Evolutionary conservation across 148 eudicot species (phyloP), one percentile per base, ranked within the genome.

Genomic region (Amaranthus cruentus): DNA sequence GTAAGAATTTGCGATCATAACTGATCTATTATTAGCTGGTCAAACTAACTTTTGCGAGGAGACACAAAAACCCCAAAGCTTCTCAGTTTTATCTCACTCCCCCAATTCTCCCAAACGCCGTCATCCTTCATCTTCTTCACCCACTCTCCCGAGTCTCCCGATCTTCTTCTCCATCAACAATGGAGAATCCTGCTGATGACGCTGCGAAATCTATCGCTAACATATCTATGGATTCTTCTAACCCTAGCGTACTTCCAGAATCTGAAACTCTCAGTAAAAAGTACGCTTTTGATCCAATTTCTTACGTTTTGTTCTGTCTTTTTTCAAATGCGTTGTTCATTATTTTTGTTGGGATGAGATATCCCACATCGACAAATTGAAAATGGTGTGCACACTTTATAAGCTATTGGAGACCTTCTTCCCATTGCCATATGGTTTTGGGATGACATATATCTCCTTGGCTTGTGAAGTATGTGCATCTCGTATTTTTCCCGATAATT

Each of bases 261-360:
- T 47, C 84, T 47, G 78, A 80, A 59, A 48, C 73, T 21, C 48
- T 71, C 42, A 82, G 84, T 84, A 84, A 87, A 69, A 83, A 74
- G 87, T 79, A 70, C 60, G 13, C n/a, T 38, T 10, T 70, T n/a
- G 4, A n/a, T 43, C 4, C 6, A 6, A 10, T 38, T 44, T 44
- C 18, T 13, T 44, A 1, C 0, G 10, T 14, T 6, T 42, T 4
- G 10, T 15, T 8, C n/a, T 9, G 42, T 71, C 28, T 0, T 4
- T 62, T 38, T 4, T 43, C 1, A 6, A 28, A 21, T 21, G 7
- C 14, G 43, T 14, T 14, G 46, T 55, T 68, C 59, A 11, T 15
- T 14, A 51, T 14, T 63, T 9, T 13, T 47, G 2, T 58, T 84
- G n/a, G n/a, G n/a, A n/a, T n/a, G n/a, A n/a, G n/a, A n/a, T n/a